A percentile compares a stretch with the other conserved stretches of the same genome.
These are phyloP conservation scores for Neurospora sp. DNA, from an alignment of 495 filamentous ascomycete species.

Conservation along the genomic window DNA sequence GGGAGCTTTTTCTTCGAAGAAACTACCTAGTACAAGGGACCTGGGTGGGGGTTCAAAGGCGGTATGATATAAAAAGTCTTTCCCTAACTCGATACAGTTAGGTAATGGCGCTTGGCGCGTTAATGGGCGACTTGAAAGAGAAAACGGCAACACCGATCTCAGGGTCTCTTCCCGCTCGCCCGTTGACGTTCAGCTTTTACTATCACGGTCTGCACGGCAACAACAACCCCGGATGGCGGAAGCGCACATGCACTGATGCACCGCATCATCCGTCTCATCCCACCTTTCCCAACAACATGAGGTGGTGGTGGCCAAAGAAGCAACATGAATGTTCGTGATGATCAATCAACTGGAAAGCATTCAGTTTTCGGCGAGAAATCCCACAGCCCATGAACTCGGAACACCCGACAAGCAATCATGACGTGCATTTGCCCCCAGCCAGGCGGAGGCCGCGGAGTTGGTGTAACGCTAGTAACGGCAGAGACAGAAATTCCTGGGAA, in stretches of 20 bases:
- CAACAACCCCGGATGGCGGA: neutral
- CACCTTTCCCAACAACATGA: neutral
- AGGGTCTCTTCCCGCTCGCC: neutral
- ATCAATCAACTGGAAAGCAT: neutral
- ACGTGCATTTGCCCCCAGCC: neutral
- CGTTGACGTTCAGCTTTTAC: too few relatives aligned
- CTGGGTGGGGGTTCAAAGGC: neutral
- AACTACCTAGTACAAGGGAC: neutral
- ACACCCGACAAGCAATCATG: neutral
- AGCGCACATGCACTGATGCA: neutral
- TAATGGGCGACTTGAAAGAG: neutral
- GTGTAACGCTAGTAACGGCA: neutral
- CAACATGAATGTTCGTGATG: neutral
- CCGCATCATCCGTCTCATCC: neutral
- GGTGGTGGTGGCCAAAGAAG: neutral
- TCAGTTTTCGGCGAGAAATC: neutral
- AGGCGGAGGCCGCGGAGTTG: neutral
- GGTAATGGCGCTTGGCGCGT: neutral
- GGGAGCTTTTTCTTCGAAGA: neutral
- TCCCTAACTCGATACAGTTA: neutral
- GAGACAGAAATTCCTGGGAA: neutral
- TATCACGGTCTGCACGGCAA: neutral
- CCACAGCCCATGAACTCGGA: neutral
- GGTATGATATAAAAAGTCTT: neutral
- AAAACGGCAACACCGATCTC: neutral